Base-by-base conservation (phyloP, 306 rosid genomes). In the Amphicarpaea edgeworthii region DNA sequence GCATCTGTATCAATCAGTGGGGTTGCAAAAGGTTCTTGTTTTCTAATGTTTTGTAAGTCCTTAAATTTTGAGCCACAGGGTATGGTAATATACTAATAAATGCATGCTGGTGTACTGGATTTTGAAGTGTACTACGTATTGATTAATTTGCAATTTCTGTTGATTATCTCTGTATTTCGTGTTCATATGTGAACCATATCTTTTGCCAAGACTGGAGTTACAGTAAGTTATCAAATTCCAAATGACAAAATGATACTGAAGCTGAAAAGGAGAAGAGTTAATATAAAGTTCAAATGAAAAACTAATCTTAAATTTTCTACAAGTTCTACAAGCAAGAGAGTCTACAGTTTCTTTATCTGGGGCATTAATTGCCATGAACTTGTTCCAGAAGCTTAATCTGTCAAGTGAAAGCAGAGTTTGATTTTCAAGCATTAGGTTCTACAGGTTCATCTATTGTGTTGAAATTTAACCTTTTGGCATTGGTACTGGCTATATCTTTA, bases 61-160 rank as follows among this genome's bases (percentile, higher is more conserved):
- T 83, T 77, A 86, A 77, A 68, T 59, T 82, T 83, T 80, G 86
- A 81, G 81, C 80, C 57, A 42, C 77, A 20, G 57, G 70, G 17
- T 80, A 81, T 80, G 79, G 49, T 64, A 81, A 84, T 55, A 55
- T 21, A 55, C 62, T 55, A 55, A 55, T 82, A 84, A 86, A 83
- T 51, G 70, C 68, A 38, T 54, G 66, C 76, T 46, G 43, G 26
- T 72, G 80, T 28, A 55, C 79, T 70, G 72, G 70, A 65, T 83
- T 83, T 73, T 77, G 74, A 53, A 37, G 42, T 73, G 46, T 20
- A 50, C 45, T 50, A 19, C 79, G 83, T 54, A 78, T 38, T 60
- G 43, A 19, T 40, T 60, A 49, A 19, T 40, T 62, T 76, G 40
- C 58, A 6, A 34, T 60, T 69, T 63, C 20, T 16, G 10, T 47